Base-by-base conservation (phyloP, 2,329 filamentous ascomycete species). In the Nannizziopsis arthrosporioides region DNA sequence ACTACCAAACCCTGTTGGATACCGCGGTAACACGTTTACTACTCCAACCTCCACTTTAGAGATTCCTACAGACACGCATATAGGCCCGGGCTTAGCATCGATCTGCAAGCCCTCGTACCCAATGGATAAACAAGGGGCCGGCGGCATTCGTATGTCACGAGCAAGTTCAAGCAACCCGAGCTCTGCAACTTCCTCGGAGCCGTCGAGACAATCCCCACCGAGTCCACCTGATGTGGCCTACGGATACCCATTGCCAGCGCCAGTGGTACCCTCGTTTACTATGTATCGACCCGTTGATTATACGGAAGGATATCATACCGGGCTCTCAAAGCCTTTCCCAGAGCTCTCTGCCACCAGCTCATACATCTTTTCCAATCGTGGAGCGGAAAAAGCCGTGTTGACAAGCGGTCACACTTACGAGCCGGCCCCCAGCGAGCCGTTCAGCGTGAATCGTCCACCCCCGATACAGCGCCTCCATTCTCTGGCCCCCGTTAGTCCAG, bases 1-100 rank as follows among this genome's bases (percentile, higher is more conserved):
- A 8, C 56, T 68, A 19, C 66, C 67, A 27, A 64, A 59, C 30
- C 63, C 63, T 31, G 47, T 49, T 30, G 56, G 58, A 18, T 59
- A 55, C 27, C 59, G 60, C 30, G 54, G 51, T 49, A 48, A 43
- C 42, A n/a, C 40, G 15, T 42, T 45, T 12, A 11, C 36, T 52
- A 14, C 42, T 10, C 17, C 36, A 5, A 32, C 41, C 17, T 17
- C 43, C 14, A 8, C 42, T 18, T 41, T 32, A 8, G 43, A 50
- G 17, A 47, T 6, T 31, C 36, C 40, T 9, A 22, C 30, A 8
- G 42, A 45, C 12, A 9, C 37, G 14, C 27, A 35, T 30, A 10
- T 12, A 3, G 10, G n/a, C 31, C 14, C 35, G 12, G 14, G 36
- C 12, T 18, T 19, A n/a, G 38, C 45, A 6, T 30, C 43, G 27